A percentile compares a stretch with the other conserved stretches of the same genome.
phyloP scores from a whole-genome alignment of 805 yeast species.

The Myxozyma kluyveri region DNA sequence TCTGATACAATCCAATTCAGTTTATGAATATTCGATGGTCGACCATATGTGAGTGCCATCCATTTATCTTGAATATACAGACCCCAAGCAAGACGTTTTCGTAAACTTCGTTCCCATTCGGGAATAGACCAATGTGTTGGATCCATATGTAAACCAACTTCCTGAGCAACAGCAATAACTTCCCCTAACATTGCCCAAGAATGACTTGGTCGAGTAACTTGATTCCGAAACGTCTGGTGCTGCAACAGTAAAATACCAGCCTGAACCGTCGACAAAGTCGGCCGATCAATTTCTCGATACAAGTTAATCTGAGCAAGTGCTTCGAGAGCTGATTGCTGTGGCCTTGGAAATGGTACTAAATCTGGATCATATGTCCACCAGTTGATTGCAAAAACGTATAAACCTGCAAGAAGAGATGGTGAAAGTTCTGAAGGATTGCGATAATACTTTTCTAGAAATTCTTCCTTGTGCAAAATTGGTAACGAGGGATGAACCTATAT shows the following conservation, averaged over 20 bases:
- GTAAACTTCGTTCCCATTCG: slow-evolving; percentile 87
- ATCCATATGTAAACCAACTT: slow-evolving; percentile 85
- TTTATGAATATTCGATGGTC: slow-evolving; percentile 79
- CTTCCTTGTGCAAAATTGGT: slow-evolving; percentile 34
- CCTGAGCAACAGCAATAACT: slow-evolving; percentile 80
- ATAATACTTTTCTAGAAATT: slow-evolving; percentile 33
- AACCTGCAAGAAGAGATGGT: slow-evolving; percentile 32
- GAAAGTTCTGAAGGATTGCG: slow-evolving; percentile 32
- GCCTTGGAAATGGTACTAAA: slow-evolving; percentile 25
- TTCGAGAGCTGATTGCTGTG: slow-evolving; percentile 28
- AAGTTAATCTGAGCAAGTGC: slow-evolving; percentile 27
- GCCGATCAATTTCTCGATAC: slow-evolving; percentile 34
- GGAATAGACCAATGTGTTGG: slow-evolving; percentile 91
- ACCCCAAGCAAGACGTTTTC: slow-evolving; percentile 93
- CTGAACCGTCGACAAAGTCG: slow-evolving; percentile 42
- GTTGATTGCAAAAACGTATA: slow-evolving; percentile 33
- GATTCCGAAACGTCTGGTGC: slow-evolving; percentile 42
- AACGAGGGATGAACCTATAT: slow-evolving; percentile 30
- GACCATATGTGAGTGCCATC: slow-evolving; percentile 74
- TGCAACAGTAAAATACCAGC: slow-evolving; percentile 45
- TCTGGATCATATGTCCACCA: slow-evolving; percentile 35
- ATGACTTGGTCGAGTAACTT: slow-evolving; percentile 48
- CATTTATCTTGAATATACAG: slow-evolving; percentile 90
- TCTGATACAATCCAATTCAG: slow-evolving; percentile 76
- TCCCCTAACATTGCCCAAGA: slow-evolving; percentile 71